These are phyloP conservation scores for Pneumocystis sp. DNA, from an alignment of 1,139 yeast genomes.

Conservation along the genomic window DNA sequence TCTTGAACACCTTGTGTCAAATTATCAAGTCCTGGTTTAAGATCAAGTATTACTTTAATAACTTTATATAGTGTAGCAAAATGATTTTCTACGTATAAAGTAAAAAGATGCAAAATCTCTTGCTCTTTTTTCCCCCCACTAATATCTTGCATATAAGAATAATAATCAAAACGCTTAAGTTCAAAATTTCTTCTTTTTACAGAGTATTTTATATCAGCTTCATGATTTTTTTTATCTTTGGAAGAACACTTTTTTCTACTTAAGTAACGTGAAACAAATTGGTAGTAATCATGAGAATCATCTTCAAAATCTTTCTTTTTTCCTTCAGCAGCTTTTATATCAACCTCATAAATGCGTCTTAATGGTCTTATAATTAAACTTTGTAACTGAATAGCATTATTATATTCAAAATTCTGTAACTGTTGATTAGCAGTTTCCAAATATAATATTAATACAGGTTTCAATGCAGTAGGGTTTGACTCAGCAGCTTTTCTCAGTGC, in stretches of 20 bases:
- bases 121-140: constrained; percentile 37
- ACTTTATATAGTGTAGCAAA: constrained; percentile 19
- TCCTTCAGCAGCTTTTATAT: constrained; percentile 28
- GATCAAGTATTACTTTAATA: constrained; percentile 16
- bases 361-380: constrained; percentile 29
- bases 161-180: constrained; percentile 55
- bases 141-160: constrained; percentile 45
- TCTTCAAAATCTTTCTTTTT: constrained; percentile 50
- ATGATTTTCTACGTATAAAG: constrained; percentile 26
- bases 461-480: constrained; percentile 23
- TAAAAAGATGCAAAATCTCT: constrained; percentile 26
- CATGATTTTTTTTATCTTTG: constrained; percentile 25
- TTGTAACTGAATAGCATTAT: constrained; percentile 19
- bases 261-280: constrained; percentile 55
- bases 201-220: constrained; percentile 47
- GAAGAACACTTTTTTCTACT: constrained; percentile 41
- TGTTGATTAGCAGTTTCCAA: constrained; percentile 17
- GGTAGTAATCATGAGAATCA: constrained; percentile 57
- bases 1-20: constrained; percentile 10
- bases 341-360: constrained; percentile 28
- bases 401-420: constrained; percentile 12
- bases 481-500: constrained; percentile 22
- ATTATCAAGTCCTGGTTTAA: constrained; percentile 23
- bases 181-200: constrained; percentile 50
- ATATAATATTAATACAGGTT: constrained; percentile 22